phyloP scores from a whole-genome alignment of 192 early-diverging fungal genomes.

The Tieghemiomyces parasiticus region DNA sequence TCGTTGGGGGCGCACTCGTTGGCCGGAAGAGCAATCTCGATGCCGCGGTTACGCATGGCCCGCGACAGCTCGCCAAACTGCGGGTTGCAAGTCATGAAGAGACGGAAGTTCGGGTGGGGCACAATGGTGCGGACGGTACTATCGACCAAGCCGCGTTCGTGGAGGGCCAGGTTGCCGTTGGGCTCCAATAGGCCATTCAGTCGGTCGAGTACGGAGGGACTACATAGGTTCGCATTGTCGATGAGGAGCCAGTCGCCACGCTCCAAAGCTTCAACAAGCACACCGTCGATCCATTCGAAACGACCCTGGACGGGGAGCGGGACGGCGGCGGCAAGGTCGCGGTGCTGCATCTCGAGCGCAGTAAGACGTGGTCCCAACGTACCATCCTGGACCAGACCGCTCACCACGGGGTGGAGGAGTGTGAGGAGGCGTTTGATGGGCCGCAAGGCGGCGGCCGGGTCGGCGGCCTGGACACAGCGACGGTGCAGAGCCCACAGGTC shows the following conservation, averaged over 20 bases:
- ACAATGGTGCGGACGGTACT: slow-evolving; percentile 38
- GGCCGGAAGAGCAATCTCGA: slow-evolving; percentile 64
- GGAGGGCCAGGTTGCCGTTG: slow-evolving; percentile 72
- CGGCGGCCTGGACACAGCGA: slow-evolving; percentile 5
- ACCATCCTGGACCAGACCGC: not conserved
- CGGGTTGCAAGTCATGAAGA: slow-evolving; percentile 94
- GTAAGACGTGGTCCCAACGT: no score
- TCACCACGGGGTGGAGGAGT: not conserved
- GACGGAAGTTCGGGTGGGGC: slow-evolving; percentile 81
- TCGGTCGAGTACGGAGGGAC: slow-evolving; percentile 86
- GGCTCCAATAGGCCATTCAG: slow-evolving; percentile 88
- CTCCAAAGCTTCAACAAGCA: slow-evolving; percentile 76
- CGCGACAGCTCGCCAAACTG: slow-evolving; percentile 83
- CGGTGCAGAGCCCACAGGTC: slow-evolving; percentile 12
- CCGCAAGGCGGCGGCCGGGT: not conserved
- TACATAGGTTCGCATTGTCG: slow-evolving; percentile 93
- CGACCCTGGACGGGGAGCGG: slow-evolving; percentile 41
- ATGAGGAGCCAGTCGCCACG: slow-evolving; percentile 87
- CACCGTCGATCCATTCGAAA: slow-evolving; percentile 98
- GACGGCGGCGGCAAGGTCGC: not conserved
- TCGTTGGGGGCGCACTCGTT: no score
- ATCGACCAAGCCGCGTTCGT: slow-evolving; percentile 77
- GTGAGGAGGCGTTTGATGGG: not conserved
- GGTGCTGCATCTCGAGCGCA: not conserved
- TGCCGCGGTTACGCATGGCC: slow-evolving; percentile 94